phyloP scores from a whole-genome alignment of 2,329 filamentous ascomycete species.

The Colletotrichum noveboracense region DNA sequence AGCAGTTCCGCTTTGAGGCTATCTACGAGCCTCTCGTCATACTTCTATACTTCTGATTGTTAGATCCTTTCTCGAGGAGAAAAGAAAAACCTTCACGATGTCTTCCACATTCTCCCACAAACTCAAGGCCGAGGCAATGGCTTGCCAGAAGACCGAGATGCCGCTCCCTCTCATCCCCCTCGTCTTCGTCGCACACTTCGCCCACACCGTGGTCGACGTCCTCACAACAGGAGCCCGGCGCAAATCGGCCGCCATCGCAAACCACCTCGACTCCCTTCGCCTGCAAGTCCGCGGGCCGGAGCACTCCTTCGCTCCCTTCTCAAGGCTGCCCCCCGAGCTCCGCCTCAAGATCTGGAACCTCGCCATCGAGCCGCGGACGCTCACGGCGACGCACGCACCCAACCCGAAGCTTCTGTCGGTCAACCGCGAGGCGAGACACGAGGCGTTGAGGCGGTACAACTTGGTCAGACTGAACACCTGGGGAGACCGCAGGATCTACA shows the following conservation, averaged over 20 bases:
- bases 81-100: background rate
- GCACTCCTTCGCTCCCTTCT: conserved; percentile 7
- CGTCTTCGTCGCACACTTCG: conserved; percentile 19
- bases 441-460: conserved; percentile 1
- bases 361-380: background rate
- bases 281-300: conserved; percentile 14
- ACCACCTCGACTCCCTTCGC: conserved; percentile 1
- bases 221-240: conserved; percentile 4
- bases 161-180: conserved; percentile 11
- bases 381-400: conserved; percentile 13
- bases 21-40: background rate
- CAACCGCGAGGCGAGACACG: conserved; percentile 10
- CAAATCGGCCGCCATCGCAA: background rate
- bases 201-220: conserved; percentile 4
- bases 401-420: conserved; percentile 7
- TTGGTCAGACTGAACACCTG: conserved; percentile 14
- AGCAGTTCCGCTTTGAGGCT: background rate
- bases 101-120: background rate
- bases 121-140: background rate
- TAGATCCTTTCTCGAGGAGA: background rate
- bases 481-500: conserved; percentile 17
- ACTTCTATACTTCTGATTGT: background rate
- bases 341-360: conserved; percentile 21
- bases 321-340: conserved; percentile 7
- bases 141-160: background rate